Evolutionary conservation across 441 rosid species (phyloP), one percentile per base, ranked within the genome.

Genomic region (Mallotus repandus): DNA sequence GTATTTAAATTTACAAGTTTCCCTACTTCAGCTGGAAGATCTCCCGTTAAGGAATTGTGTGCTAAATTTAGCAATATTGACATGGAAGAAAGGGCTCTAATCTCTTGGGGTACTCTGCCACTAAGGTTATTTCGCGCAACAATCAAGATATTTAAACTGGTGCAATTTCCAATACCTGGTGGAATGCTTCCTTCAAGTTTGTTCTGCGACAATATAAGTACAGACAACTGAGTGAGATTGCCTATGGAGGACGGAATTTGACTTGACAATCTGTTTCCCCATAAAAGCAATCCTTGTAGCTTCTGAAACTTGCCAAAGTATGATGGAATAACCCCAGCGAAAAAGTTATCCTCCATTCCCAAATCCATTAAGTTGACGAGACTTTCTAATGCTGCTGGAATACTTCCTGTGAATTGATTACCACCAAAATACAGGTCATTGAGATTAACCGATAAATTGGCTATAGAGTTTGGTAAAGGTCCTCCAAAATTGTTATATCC

Each of bases 191-290:
- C 81, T 19, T 43, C n/a, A 1, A 77, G 32, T 2, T 18, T 53
- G 53, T 77, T 77, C 5, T 12, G 1, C 4, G 38, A 12, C 63
- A 72, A 10, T 6, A 0, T 0, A 12, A 77, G 74, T 7, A 0
- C 3, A 55, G 14, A 10, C 4, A 73, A 13, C 10, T 7, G 29
- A 54, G 35, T 41, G 46, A 65, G 64, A 45, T 72, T 67, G 35
- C 85, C 86, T 4, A 85, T 68, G 4, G 85, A 76, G 9, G 80
- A 25, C 15, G 87, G 86, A 43, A 72, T 72, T 52, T 16, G 14
- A 7, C 76, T 55, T 0, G 69, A 63, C 4, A 72, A 41, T 19
- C n/a, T 53, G 45, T 63, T 72, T 1, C 18, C 13, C 41, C 18
- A 5, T 13, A 54, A 7, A 16, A 0, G 4, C 19, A 63, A 10